Evolutionary conservation across 2,329 filamentous ascomycete species (phyloP).

Genomic region (Colletotrichum musicola): DNA sequence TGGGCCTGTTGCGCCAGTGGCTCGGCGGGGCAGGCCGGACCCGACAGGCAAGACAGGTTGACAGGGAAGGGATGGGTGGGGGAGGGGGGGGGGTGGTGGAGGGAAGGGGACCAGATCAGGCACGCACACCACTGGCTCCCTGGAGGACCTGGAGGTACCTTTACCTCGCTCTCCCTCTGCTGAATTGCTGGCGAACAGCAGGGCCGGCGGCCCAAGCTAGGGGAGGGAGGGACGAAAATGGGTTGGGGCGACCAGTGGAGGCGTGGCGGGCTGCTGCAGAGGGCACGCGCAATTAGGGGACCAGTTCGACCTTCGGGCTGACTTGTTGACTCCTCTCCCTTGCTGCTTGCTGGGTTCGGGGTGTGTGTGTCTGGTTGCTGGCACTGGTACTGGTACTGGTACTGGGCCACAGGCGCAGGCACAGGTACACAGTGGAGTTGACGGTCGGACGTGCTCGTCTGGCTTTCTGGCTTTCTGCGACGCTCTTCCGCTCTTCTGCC

Average conservation of each 20-base stretch:
- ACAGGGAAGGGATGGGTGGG: constrained; percentile 39
- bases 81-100: not conserved
- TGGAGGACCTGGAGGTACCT: not conserved
- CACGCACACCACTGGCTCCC: constrained; percentile 16
- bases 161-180: not conserved
- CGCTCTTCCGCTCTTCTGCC: constrained; percentile 8
- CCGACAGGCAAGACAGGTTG: constrained; percentile 38
- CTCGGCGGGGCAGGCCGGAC: constrained; percentile 40
- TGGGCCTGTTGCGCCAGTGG: constrained; percentile 35
- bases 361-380: too few species aligned
- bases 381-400: not conserved
- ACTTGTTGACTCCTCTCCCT: too few species aligned
- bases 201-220: constrained; percentile 26
- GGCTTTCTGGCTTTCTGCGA: constrained; percentile 35
- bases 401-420: not conserved
- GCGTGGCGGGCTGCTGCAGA: constrained; percentile 26
- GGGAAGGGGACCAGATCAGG: constrained; percentile 33
- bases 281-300: constrained; percentile 33
- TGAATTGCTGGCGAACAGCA: constrained; percentile 15
- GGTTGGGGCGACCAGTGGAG: constrained; percentile 22
- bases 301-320: constrained; percentile 26
- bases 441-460: constrained; percentile 38
- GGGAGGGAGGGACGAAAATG: constrained; percentile 2
- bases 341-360: too few species aligned
- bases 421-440: not conserved